Conservation (phyloP, 257 asterid species). For the Solanum pennellii region DNA sequence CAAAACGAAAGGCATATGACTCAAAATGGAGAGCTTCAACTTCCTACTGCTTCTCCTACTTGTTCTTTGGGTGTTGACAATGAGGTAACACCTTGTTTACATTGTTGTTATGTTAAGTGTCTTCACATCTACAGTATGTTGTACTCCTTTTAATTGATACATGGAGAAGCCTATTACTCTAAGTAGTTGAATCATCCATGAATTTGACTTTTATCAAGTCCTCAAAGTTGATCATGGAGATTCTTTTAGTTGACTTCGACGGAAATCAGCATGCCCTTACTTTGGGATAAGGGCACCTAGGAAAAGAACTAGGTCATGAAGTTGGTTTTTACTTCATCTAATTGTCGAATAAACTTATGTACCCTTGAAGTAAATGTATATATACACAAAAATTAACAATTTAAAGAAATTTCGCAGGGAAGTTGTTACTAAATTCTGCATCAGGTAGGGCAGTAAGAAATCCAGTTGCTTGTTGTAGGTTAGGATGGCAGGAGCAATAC, state of each 20-base stretch:
- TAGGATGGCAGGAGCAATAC: conserved; percentile 81
- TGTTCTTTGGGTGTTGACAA: conserved; percentile 39
- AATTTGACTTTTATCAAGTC: not conserved
- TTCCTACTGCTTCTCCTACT: conserved; percentile 29
- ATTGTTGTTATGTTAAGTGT: not conserved
- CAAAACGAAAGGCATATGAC: conserved; percentile 9
- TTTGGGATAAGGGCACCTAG: not conserved
- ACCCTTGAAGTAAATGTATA: not conserved
- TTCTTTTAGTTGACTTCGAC: not conserved
- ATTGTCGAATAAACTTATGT: not conserved
- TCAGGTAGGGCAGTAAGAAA: conserved; percentile 77
- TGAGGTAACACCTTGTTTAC: conserved; percentile 32
- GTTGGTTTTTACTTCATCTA: too few species aligned
- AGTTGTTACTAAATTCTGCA: conserved; percentile 59
- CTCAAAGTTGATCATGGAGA: not conserved
- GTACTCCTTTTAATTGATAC: not conserved
- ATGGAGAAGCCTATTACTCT: not conserved
- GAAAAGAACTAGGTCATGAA: not conserved
- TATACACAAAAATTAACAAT: not conserved
- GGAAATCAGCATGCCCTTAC: not conserved
- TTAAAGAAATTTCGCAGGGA: conserved; percentile 27
- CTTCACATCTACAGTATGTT: not conserved
- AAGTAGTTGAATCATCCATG: not conserved
- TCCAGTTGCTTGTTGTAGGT: conserved; percentile 92
- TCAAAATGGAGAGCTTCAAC: conserved; percentile 46